Base-by-base conservation (phyloP, 345 rosid genomes). In the Kernera saxatilis region DNA sequence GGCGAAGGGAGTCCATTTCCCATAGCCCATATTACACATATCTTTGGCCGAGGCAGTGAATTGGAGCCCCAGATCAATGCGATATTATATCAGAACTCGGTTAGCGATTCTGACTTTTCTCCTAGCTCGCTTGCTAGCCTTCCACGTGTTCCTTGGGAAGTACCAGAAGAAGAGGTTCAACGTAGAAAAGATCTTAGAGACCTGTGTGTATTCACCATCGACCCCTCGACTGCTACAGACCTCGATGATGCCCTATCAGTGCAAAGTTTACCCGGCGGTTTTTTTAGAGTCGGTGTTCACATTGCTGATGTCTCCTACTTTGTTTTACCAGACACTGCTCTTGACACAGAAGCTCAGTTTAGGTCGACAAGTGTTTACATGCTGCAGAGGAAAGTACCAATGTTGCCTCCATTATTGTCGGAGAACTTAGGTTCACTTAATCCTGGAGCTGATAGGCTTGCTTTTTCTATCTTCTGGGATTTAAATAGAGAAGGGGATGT, bases 221-320 rank as follows among this genome's bases (percentile, higher is more conserved):
- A 93, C 43, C 88, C 97, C 59, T 72, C 87, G 13, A 83, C 82
- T 13, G 94, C 97, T 18, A 73, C 84, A 40, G 98, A 91, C 51
- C 94, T 93, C 48, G 98, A 93, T 61, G 98, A 93, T 85, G 98
- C 97, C 61, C 78, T 91, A 21, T 93, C 97, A 25, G 76, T 89
- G 70, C 90, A 93, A 78, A 76, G 75, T 76, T 64, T 89, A 66
- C 60, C 89, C 19, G 66, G 68, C 64, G 94, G 82, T 57, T 69
- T 74, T 57, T 77, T 70, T 26, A 89, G 97, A 83, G 86, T 91
- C 12, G 97, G 98, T 41, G 96, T 93, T 43, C 98, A 93, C 82
- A 83, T 93, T 75, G 85, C 94, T 5, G 98, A 93, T 77, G 96
- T 81, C 39, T 87, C 97, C 30, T 87, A 82, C 77, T 93, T 91